A percentile compares a stretch with the other conserved stretches of the same genome.
These are phyloP conservation scores for Trametes versicolor DNA, from an alignment of 1,284 basidiomycete genomes.

Conservation along the genomic window DNA sequence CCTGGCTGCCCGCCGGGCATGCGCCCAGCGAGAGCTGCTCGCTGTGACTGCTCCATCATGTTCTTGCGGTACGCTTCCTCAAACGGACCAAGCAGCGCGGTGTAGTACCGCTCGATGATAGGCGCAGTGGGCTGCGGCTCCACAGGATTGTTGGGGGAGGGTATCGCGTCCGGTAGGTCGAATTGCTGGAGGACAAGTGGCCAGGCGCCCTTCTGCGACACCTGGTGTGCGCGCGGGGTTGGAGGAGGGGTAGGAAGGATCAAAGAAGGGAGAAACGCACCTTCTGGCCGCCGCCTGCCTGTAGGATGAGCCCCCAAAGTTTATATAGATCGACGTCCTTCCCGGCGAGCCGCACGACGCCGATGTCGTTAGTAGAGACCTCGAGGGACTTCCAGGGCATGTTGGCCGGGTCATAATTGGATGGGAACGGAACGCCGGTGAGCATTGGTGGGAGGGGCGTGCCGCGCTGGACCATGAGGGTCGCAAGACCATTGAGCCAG, in stretches of 20 bases:
- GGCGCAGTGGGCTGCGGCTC: conserved; percentile 56
- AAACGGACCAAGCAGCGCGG: conserved; percentile 68
- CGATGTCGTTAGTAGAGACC: conserved; percentile 60
- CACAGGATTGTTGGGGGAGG: conserved; percentile 51
- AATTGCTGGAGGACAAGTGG: conserved; percentile 62
- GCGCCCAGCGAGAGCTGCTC: conserved; percentile 49
- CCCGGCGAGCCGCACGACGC: conserved; percentile 73
- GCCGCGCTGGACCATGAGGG: conserved; percentile 60
- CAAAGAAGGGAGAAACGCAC: conserved; percentile 50
- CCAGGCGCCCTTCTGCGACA: conserved; percentile 59
- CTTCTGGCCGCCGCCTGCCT: conserved; percentile 64
- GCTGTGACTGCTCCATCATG: conserved; percentile 64
- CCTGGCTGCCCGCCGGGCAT: conserved; percentile 31
- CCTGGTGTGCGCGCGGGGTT: conserved; percentile 29
- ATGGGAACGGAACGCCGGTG: conserved; percentile 62
- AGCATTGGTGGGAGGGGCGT: conserved; percentile 73
- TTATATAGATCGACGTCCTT: conserved; percentile 83
- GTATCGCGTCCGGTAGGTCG: conserved; percentile 70
- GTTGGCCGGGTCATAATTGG: conserved; percentile 65
- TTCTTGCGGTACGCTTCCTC: conserved; percentile 74
- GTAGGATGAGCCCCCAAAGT: conserved; percentile 67
- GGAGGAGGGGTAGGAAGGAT: conserved; percentile 4
- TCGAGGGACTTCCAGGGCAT: conserved; percentile 74
- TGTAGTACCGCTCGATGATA: conserved; percentile 67
- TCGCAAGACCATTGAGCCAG: conserved; percentile 68